Evolutionary conservation across 169 alveolate species (phyloP), one percentile per base, ranked within the genome.

Genomic region (Gregarina niphandrodes): DNA sequence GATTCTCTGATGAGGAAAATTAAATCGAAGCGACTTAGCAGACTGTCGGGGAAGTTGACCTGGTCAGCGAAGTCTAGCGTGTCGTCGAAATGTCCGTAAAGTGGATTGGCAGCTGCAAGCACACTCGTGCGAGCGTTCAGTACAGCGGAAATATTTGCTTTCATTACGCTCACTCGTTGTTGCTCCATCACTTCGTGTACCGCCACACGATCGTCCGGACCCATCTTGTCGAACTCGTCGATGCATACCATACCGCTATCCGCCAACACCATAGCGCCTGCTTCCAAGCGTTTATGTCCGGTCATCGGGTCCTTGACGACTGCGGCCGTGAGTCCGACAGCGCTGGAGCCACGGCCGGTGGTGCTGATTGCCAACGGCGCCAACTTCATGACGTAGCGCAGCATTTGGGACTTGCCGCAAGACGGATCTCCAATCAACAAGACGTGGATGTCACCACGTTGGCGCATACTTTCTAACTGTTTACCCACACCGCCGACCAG

Each of bases 311-410:
- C 96, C 1, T 73, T 60, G 2, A 84, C 77, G 17, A 91, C 91
- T 0, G 97, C 98, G 0, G 98, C 98, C 3, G 98, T 91, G 22
- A 91, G 75, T 46, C 98, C 98, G 2, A 91, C 98, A 12, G 97
- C 97, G n/a, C 96, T 69, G 21, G 96, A 82, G 22, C 98, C 98
- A 36, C 96, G 67, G 9, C 98, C 98, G n/a, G 97, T 88, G 19
- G 97, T 86, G 36, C 88, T 83, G 18, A 88, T 79, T 1, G 94
- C 87, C 13, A 83, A 67, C 0, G 96, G 96, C 17, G 92, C 80
- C 15, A 81, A 62, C 50, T 79, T 70, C 80, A 85, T 60, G 29
- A 81, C 80, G 42, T 58, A 78, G 42, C 98, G 79, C 26, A 91
- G 79, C 45, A 91, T 49, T 70, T 91, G 94, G 0, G 97, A 87